A percentile compares a stretch with the other conserved stretches of the same genome.
Conservation (phyloP, 108 stramenopile species). For the Hondaea fermentalgiana region DNA sequence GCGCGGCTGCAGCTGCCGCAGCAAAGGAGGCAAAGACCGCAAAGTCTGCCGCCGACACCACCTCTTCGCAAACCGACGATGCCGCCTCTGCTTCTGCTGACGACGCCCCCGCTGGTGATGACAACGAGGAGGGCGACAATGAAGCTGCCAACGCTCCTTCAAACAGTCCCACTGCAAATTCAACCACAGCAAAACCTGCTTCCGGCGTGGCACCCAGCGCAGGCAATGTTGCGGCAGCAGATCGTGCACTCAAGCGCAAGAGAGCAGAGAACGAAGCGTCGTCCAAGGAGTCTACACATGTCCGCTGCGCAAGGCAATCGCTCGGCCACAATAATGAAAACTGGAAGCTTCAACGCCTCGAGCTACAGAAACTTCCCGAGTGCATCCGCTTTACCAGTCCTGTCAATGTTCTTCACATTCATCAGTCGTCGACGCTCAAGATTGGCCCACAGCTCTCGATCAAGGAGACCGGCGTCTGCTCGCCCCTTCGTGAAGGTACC, state of each 20-base stretch:
- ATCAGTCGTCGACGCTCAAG: not conserved
- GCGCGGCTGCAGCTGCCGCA: not conserved
- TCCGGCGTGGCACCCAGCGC: not conserved
- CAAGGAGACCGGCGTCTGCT: slow-evolving; percentile 10
- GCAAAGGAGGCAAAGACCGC: not conserved
- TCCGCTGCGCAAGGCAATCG: not conserved
- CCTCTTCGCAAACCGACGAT: not conserved
- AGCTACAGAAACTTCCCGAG: not conserved
- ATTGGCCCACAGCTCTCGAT: not conserved
- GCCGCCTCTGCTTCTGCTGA: not conserved
- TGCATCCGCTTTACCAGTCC: not conserved
- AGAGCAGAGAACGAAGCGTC: not conserved
- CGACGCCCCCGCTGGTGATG: not conserved
- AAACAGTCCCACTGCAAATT: no score
- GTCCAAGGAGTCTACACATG: not conserved
- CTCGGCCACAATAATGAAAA: not conserved
- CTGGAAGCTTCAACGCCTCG: not conserved
- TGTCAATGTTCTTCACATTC: not conserved
- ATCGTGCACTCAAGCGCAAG: not conserved
- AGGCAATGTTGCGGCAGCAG: not conserved
- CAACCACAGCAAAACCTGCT: not conserved
- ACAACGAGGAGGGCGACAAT: no score
- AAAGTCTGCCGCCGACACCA: not conserved
- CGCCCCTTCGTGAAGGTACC: not conserved
- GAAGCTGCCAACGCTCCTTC: no score